Base-by-base conservation (phyloP, 768 basidiomycete genomes). In the Amanita subjunquillea region DNA sequence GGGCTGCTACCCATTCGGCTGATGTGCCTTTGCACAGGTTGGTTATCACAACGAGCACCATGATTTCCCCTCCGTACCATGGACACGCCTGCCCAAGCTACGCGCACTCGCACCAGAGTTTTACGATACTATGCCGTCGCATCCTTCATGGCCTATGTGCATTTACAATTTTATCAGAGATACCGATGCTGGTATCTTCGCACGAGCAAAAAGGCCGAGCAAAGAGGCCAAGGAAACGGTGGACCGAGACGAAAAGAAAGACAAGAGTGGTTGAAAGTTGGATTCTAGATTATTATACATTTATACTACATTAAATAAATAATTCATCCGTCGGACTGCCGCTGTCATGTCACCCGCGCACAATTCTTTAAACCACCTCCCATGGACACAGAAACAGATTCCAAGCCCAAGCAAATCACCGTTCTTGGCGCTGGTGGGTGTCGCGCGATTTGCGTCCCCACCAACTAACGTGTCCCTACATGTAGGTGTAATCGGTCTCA, bases 31-130 rank as follows among this genome's bases (percentile, higher is more conserved):
- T 30, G n/a, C n/a, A 17, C 20, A 92, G 90, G 91, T 97, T 58
- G 96, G 96, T 37, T 98, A 97, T 64, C 96, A 99, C 66, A 97
- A 99, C 67, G 96, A 98, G 62, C 96, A 99, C 68, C 96, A 99
- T 69, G 96, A 99, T 69, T 98, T 99, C 69, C 94, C 96, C 6
- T 92, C 92, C 10, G 69, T 99, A 1, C 79, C 96, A 1, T 99
- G 96, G 96, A 97, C 94, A 15, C 82, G 88, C 22, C 77, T 98
- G 0, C 90, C 93, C 2, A 78, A 79, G 4, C 80, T 99, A 20
- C 82, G 84, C 29, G 75, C 76, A 2, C 75, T 96, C 27, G 95
- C 93, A 6, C 87, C 85, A 3, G 95, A 98, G 66, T 93, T 87
- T 64, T 99, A 99, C 69, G 88, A 91, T 58, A 78, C 72, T 4